Percentiles rank a stretch among this genome's conserved stretches.
phyloP scores from a whole-genome alignment of 495 filamentous ascomycete genomes.

The Hapsidospora chrysogenum region DNA sequence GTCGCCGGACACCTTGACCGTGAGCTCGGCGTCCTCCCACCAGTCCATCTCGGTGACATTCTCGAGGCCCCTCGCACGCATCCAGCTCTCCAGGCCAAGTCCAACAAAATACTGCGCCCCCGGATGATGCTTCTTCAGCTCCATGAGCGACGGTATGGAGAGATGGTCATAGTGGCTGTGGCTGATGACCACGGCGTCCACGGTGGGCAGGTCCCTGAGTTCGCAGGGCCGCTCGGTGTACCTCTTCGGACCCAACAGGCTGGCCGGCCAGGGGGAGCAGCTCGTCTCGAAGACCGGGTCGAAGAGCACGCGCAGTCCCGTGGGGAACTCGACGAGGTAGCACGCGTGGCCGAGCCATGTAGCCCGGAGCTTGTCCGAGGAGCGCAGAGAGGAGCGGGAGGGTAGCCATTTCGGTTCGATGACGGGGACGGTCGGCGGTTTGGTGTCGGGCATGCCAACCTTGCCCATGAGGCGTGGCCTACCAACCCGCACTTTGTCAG shows the following conservation, averaged over 20 bases:
- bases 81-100: conserved; percentile 81
- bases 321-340: conserved; percentile 83
- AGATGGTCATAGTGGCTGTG: conserved; percentile 95
- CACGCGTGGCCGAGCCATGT: conserved; percentile 97
- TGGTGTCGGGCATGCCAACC: conserved; percentile 42
- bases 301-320: conserved; percentile 77
- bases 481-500: neutral
- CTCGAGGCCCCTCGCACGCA: conserved; percentile 43
- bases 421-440: conserved; percentile 49
- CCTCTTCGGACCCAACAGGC: conserved; percentile 57
- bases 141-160: conserved; percentile 53
- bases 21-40: conserved; percentile 77
- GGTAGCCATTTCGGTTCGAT: conserved; percentile 54
- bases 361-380: conserved; percentile 49
- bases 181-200: conserved; percentile 82
- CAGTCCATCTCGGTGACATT: conserved; percentile 86
- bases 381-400: conserved; percentile 18
- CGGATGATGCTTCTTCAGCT: conserved; percentile 55
- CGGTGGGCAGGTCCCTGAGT: conserved; percentile 60
- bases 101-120: conserved; percentile 80
- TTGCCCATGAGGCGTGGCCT: conserved; percentile 43
- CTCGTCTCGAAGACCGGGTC: conserved; percentile 89
- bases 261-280: conserved; percentile 49
- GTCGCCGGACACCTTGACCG: conserved; percentile 21
- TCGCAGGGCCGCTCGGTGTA: conserved; percentile 67